These are phyloP conservation scores for Schwanniomyces polymorphus DNA, from an alignment of 805 yeast species.

Conservation along the genomic window DNA sequence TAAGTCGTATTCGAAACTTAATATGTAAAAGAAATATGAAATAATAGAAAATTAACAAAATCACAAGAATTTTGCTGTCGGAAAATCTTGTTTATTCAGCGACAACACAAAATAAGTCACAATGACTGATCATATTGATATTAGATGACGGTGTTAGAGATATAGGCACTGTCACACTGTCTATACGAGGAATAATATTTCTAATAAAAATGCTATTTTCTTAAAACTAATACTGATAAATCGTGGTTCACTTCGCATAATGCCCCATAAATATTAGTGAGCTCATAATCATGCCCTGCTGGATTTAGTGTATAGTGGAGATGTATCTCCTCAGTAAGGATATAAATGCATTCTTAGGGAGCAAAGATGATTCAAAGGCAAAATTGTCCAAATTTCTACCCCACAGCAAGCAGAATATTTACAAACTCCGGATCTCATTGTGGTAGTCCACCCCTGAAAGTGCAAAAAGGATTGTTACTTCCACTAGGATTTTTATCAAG, in stretches of 20 bases:
- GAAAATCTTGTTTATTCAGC: constrained; percentile 24
- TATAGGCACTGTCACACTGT: too few species aligned
- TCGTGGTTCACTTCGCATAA: constrained; percentile 22
- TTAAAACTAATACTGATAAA: constrained; percentile 35
- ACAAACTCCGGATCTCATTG: constrained; percentile 18
- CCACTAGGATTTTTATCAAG: constrained; percentile 21
- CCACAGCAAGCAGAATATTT: constrained; percentile 20
- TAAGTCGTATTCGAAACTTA: constrained; percentile 21
- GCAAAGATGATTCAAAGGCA: too few species aligned
- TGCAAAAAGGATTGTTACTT: too few species aligned
- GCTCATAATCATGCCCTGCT: constrained; percentile 9
- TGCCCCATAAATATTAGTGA: constrained; percentile 3
- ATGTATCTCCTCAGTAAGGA: too few species aligned
- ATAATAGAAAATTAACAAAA: constrained; percentile 17
- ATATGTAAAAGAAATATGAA: constrained; percentile 23
- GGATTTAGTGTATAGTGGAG: constrained; percentile 35
- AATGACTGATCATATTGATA: constrained; percentile 25
- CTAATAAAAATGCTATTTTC: too few species aligned
- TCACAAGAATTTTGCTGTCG: constrained; percentile 10
- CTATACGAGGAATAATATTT: too few species aligned
- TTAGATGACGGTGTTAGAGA: constrained; percentile 26
- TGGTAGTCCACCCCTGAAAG: too few species aligned
- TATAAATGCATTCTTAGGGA: too few species aligned
- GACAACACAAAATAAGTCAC: constrained; percentile 28
- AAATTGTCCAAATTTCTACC: constrained; percentile 22